Conservation (phyloP, 2,329 filamentous ascomycete genomes). For the Trichoderma afroharzianum region DNA sequence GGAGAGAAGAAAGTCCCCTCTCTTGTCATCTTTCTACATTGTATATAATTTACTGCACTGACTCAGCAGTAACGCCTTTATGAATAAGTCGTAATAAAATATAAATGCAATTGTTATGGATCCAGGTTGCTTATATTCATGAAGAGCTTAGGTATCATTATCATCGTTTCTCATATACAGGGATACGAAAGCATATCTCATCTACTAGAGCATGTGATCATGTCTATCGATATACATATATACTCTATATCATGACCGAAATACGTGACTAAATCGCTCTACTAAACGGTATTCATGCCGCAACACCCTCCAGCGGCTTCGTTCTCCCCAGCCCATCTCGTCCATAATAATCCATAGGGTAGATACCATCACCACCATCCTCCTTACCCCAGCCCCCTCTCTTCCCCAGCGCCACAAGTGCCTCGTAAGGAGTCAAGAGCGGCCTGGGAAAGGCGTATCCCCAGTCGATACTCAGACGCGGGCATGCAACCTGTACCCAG, state of each 20-base stretch:
- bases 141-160: no score
- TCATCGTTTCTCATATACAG: background rate
- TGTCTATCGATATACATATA: background rate
- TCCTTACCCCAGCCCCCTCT: slow-evolving; percentile 66
- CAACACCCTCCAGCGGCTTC: slow-evolving; percentile 42
- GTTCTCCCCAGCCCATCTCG: slow-evolving; percentile 86
- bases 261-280: background rate
- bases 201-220: background rate
- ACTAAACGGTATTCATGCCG: slow-evolving; percentile 14
- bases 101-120: background rate
- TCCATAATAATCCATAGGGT: slow-evolving; percentile 98
- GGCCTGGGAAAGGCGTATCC: slow-evolving; percentile 92
- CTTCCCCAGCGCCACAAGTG: slow-evolving; percentile 80
- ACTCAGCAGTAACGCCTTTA: background rate
- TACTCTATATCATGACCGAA: background rate
- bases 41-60: background rate
- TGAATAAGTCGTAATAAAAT: no score
- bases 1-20: no score
- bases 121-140: background rate
- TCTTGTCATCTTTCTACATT: background rate
- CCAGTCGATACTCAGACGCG: slow-evolving; percentile 97
- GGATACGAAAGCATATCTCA: background rate
- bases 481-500: slow-evolving; percentile 98
- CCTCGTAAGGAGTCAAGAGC: slow-evolving; percentile 90
- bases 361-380: slow-evolving; percentile 52